Conservation (phyloP, 2,329 filamentous ascomycete species). For the Fusarium nematophilum region DNA sequence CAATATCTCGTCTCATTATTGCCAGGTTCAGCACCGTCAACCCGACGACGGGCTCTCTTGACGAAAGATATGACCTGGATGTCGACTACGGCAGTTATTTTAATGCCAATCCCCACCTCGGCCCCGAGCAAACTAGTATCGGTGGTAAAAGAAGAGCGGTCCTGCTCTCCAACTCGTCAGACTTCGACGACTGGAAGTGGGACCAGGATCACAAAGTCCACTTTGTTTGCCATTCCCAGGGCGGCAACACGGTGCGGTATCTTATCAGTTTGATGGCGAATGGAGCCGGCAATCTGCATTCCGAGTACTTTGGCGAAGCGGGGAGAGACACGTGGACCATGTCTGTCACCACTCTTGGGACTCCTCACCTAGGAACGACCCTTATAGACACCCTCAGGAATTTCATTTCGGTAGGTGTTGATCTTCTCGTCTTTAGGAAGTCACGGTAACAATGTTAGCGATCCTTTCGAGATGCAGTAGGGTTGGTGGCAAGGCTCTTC, state of each 20-base stretch:
- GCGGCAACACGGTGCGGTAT: constrained; percentile 16
- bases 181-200: constrained; percentile 10
- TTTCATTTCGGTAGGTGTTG: constrained; percentile 1
- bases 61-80: constrained; percentile 11
- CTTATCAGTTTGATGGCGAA: constrained; percentile 15
- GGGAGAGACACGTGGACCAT: constrained; percentile 11
- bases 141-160: constrained; percentile 4
- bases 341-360: constrained; percentile 15
- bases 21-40: constrained; percentile 9
- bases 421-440: background rate
- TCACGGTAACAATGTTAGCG: background rate
- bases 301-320: constrained; percentile 2
- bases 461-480: background rate
- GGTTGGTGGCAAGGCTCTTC: constrained; percentile 2
- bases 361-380: constrained; percentile 9
- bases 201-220: constrained; percentile 7
- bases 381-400: constrained; percentile 4
- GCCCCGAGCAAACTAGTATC: background rate
- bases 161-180: constrained; percentile 4
- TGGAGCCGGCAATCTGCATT: background rate
- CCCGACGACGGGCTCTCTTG: background rate
- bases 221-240: constrained; percentile 17
- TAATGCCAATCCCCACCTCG: background rate
- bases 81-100: constrained; percentile 13
- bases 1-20: background rate